A percentile compares a stretch with the other conserved stretches of the same genome.
Evolutionary conservation across 192 early-diverging fungal species (phyloP).

Genomic region (Backusella australiensis): DNA sequence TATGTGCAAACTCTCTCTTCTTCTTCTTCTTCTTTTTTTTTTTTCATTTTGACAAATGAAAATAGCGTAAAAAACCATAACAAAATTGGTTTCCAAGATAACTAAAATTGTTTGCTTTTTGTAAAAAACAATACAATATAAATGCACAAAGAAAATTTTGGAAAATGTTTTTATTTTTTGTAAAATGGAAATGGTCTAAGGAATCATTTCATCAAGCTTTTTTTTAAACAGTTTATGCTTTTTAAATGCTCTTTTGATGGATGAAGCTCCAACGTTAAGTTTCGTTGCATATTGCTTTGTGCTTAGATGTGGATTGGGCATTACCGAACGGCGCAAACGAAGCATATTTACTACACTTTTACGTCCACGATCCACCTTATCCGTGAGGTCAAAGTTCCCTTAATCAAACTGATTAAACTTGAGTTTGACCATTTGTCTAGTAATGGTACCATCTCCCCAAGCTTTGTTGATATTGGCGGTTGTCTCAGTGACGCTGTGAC

Average conservation of each 20-base stretch:
- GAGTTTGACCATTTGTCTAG: background rate
- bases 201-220: background rate
- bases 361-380: background rate
- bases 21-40: too few species aligned
- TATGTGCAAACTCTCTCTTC: background rate
- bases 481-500: background rate
- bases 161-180: too few species aligned
- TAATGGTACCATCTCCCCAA: background rate
- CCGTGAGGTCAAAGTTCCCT: background rate
- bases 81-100: background rate
- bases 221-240: background rate
- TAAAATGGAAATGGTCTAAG: background rate
- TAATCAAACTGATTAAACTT: background rate
- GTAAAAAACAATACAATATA: conserved; percentile 1
- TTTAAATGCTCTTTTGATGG: background rate
- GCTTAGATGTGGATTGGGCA: background rate
- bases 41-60: background rate
- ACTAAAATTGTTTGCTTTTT: background rate
- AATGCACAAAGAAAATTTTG: background rate
- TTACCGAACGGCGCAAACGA: background rate
- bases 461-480: background rate
- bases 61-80: background rate
- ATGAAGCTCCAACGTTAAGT: background rate
- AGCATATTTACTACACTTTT: background rate
- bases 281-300: background rate